Evolutionary conservation across 768 basidiomycete genomes (phyloP).

Genomic region (Daedaleopsis sinensis): DNA sequence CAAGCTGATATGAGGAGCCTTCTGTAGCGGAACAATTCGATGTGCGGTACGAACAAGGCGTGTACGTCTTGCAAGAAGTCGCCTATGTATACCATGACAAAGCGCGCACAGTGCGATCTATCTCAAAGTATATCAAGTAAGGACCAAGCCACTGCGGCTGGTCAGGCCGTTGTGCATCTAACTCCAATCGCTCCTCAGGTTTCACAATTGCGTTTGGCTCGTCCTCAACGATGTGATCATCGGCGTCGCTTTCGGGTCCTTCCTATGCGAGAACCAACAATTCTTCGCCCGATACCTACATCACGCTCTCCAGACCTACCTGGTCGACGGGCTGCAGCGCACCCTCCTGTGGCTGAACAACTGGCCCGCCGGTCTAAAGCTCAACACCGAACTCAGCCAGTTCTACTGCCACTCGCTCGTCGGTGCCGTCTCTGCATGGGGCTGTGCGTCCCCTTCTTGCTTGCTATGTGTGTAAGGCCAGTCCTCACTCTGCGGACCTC

Average conservation of each 20-base stretch:
- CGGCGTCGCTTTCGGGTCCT: constrained; percentile 70
- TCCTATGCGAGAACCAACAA: constrained; percentile 68
- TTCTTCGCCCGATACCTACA: constrained; percentile 42
- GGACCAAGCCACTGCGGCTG: constrained; percentile 14
- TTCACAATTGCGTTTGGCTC: constrained; percentile 92
- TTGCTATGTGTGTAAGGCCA: too few species aligned
- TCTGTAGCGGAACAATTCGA: constrained; percentile 23
- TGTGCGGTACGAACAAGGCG: constrained; percentile 24
- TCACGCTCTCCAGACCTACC: constrained; percentile 38
- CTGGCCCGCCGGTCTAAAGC: constrained; percentile 96
- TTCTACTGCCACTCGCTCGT: constrained; percentile 80
- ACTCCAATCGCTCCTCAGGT: constrained; percentile 45
- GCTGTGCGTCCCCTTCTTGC: constrained; percentile 50
- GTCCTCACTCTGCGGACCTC: too few species aligned
- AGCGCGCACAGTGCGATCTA: constrained; percentile 16
- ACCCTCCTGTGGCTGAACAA: constrained; percentile 84
- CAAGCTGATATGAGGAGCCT: not conserved
- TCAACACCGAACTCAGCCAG: constrained; percentile 90
- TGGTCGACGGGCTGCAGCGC: constrained; percentile 52
- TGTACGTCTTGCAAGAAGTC: constrained; percentile 39
- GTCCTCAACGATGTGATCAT: constrained; percentile 89
- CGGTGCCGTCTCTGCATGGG: constrained; percentile 69
- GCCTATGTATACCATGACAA: constrained; percentile 27
- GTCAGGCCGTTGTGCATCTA: not conserved
- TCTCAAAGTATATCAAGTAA: constrained; percentile 71